phyloP scores from a whole-genome alignment of 2,329 filamentous ascomycete genomes.

The Talaromyces sp. region DNA sequence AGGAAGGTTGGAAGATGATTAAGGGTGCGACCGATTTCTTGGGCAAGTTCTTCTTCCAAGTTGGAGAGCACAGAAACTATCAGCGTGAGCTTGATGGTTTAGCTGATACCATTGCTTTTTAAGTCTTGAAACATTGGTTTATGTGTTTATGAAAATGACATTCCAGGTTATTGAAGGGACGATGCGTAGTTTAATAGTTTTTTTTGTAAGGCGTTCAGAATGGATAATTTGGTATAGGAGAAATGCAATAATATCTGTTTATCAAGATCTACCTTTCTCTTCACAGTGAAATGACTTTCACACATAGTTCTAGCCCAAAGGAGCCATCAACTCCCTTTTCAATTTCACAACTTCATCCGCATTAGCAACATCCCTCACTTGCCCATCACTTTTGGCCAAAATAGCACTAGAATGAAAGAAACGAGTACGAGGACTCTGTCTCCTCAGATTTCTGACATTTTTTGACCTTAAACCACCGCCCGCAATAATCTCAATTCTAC shows the following conservation, averaged over 20 bases:
- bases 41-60: slow-evolving; percentile 65
- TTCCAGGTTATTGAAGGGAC: neutral
- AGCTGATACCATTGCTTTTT: slow-evolving; percentile 66
- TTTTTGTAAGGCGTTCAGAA: neutral
- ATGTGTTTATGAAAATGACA: neutral
- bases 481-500: slow-evolving; percentile 44
- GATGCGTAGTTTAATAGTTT: neutral
- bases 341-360: slow-evolving; percentile 7
- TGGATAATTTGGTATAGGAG: neutral
- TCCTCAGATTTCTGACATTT: slow-evolving; percentile 40
- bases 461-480: slow-evolving; percentile 50
- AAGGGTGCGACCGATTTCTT: slow-evolving; percentile 68
- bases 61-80: slow-evolving; percentile 72
- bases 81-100: slow-evolving; percentile 70
- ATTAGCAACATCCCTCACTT: neutral
- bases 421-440: slow-evolving; percentile 25
- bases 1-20: slow-evolving; percentile 60
- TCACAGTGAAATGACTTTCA: neutral
- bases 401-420: slow-evolving; percentile 48
- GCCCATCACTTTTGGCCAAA: neutral
- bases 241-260: neutral
- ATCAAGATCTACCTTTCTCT: neutral
- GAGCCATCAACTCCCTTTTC: slow-evolving; percentile 5
- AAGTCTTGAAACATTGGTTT: slow-evolving; percentile 22
- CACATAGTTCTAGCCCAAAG: neutral